A percentile compares a stretch with the other conserved stretches of the same genome.
Evolutionary conservation across 2,329 filamentous ascomycete genomes (phyloP).

Genomic region (Fusarium albosuccineum): DNA sequence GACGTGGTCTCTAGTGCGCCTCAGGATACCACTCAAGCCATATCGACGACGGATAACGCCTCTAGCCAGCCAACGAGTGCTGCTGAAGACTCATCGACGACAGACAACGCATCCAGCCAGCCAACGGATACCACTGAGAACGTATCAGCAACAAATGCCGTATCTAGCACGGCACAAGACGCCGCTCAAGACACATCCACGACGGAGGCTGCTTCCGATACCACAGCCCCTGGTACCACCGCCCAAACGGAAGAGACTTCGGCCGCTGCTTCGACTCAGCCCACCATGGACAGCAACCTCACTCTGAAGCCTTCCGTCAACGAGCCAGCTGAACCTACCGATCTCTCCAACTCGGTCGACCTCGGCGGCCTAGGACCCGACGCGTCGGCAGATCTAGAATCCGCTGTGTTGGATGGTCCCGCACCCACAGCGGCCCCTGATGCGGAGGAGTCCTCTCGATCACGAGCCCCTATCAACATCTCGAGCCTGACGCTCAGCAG

Average conservation of each 20-base stretch:
- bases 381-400: constrained; percentile 20
- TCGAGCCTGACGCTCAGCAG: constrained; percentile 58
- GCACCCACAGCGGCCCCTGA: constrained; percentile 35
- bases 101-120: too few relatives aligned
- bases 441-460: constrained; percentile 32
- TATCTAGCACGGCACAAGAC: too few relatives aligned
- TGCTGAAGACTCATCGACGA: too few relatives aligned
- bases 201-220: neutral
- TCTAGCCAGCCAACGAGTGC: neutral
- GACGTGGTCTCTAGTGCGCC: constrained; percentile 2
- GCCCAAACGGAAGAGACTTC: neutral
- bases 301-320: constrained; percentile 39
- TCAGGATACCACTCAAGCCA: constrained; percentile 10
- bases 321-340: constrained; percentile 14
- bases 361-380: constrained; percentile 41
- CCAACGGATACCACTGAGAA: too few relatives aligned
- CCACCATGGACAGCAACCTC: constrained; percentile 35
- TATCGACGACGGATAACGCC: neutral
- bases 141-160: too few relatives aligned
- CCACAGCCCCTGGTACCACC: neutral
- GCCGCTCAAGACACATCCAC: too few relatives aligned
- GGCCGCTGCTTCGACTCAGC: constrained; percentile 28
- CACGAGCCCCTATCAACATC: constrained; percentile 51
- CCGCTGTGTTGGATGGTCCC: constrained; percentile 28
- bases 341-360: constrained; percentile 34